Conservation (phyloP, 768 basidiomycete genomes). For the Leccinum subtestaceum region DNA sequence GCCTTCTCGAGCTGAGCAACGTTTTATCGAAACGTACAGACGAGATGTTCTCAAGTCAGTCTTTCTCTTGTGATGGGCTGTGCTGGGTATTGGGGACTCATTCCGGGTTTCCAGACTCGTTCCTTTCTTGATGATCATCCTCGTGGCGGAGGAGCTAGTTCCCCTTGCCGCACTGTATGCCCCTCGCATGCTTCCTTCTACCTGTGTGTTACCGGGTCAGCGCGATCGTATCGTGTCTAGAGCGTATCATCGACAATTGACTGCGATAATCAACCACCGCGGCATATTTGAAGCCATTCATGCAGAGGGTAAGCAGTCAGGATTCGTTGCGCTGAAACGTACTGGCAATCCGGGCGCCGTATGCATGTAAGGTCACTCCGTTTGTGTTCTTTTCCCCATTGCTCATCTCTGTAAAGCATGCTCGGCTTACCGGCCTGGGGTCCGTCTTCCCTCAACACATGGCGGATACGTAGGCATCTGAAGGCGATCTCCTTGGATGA, state of each 20-base stretch:
- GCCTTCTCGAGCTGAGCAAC: constrained; percentile 64
- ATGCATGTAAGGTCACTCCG: constrained; percentile 50
- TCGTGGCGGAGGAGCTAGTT: constrained; percentile 76
- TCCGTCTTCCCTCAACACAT: constrained; percentile 29
- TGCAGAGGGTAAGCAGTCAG: constrained; percentile 32
- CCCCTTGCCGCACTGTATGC: constrained; percentile 83
- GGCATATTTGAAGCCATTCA: constrained; percentile 35
- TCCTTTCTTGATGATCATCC: constrained; percentile 72
- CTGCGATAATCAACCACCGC: constrained; percentile 38
- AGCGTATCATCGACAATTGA: constrained; percentile 45
- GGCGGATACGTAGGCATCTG: constrained; percentile 39
- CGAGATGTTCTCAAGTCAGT: constrained; percentile 70
- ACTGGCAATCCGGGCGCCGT: constrained; percentile 37
- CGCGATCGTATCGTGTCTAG: constrained; percentile 59
- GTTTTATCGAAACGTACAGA: constrained; percentile 64
- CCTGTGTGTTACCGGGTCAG: constrained; percentile 82
- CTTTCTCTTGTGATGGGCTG: neutral
- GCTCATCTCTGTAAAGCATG: constrained; percentile 35
- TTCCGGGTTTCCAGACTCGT: constrained; percentile 45
- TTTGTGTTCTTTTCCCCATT: neutral
- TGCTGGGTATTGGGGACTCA: constrained; percentile 6
- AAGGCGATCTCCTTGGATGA: constrained; percentile 57
- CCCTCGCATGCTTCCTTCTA: constrained; percentile 83
- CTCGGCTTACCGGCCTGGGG: constrained; percentile 41
- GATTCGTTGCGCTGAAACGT: constrained; percentile 22